Base-by-base conservation (phyloP, 2,329 filamentous ascomycete species). In the Fusarium sp. region DNA sequence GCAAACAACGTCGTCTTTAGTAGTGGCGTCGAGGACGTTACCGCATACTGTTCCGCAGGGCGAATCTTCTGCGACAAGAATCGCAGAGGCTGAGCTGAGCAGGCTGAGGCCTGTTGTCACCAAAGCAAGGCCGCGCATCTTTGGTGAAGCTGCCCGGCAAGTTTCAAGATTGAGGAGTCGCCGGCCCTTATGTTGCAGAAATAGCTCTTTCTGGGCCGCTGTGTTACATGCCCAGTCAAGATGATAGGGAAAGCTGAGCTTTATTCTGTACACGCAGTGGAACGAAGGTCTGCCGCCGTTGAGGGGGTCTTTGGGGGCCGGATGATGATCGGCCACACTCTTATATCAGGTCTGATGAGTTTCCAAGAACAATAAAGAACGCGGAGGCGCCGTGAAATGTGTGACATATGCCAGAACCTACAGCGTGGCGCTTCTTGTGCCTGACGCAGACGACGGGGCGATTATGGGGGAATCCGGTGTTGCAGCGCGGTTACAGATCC, bases 31-130 rank as follows among this genome's bases (percentile, higher is more conserved):
- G 33, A 83, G 76, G 5, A 82, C 78, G 53, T 86, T 87, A 69
- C 84, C 84, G 70, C 84, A 87, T 31, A 77, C 72, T 23, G 73
- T 71, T 32, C 74, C 71, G 72, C 84, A 87, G 14, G 80, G 78
- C 19, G 84, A 87, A 31, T 73, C 73, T 0, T 76, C 64, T 0
- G 80, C 73, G 38, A 82, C 80, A 29, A 82, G 70, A 21, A 86
- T 66, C 7, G 74, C 71, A 14, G 45, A 57, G 10, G 53, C 66
- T 4, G 57, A 45, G 6, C 63, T 50, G 21, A 67, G 48, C 17
- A 68, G 25, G 46, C 62, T 46, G 29, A 71, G 37, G 41, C 37
- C 64, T 25, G 66, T 60, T 33, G 67, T 59, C 17, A 66, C 33
- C 14, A 67, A 53, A 3, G 49, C 39, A 7, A 47, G 23, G n/a